These are phyloP conservation scores for Phytophthora idaei DNA, from an alignment of 352 stramenopile genomes.

Conservation along the genomic window DNA sequence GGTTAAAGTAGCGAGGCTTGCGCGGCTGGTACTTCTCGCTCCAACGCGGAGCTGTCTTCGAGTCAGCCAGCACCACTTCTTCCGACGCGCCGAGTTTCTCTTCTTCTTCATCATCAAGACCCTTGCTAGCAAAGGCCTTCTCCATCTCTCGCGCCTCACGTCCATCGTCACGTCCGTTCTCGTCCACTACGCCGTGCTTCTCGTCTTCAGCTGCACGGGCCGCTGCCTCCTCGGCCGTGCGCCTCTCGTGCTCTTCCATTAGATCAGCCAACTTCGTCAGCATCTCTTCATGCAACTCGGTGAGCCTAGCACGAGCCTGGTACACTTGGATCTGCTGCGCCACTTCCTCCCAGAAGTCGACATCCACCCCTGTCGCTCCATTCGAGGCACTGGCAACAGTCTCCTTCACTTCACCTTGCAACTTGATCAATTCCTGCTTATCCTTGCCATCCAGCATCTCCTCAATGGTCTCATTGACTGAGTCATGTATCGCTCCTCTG, in stretches of 20 bases:
- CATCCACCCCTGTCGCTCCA: constrained; percentile 78
- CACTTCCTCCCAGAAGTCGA: constrained; percentile 95
- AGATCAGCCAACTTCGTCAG: constrained; percentile 92
- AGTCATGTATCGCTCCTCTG: constrained; percentile 83
- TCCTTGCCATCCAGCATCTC: constrained; percentile 91
- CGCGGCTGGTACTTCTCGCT: constrained; percentile 97
- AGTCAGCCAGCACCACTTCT: constrained; percentile 81
- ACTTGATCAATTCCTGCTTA: constrained; percentile 44
- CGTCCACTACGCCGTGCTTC: constrained; percentile 27
- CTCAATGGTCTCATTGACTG: constrained; percentile 87
- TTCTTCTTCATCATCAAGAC: constrained; percentile 68
- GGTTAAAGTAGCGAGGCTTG: constrained; percentile 99
- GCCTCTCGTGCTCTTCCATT: constrained; percentile 84
- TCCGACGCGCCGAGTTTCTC: constrained; percentile 90
- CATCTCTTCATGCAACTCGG: constrained; percentile 94
- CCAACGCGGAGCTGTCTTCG: constrained; percentile 84
- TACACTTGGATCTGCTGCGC: constrained; percentile 93
- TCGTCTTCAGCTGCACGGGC: constrained; percentile 25
- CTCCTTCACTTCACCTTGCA: constrained; percentile 67
- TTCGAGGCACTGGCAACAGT: constrained; percentile 67
- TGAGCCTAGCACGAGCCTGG: constrained; percentile 87
- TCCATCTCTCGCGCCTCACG: constrained; percentile 73
- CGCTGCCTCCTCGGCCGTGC: constrained; percentile 35
- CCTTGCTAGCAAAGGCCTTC: constrained; percentile 60
- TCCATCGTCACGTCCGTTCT: constrained; percentile 64